Evolutionary conservation across 2,329 filamentous ascomycete genomes (phyloP).

Genomic region (Penicillium sp.): DNA sequence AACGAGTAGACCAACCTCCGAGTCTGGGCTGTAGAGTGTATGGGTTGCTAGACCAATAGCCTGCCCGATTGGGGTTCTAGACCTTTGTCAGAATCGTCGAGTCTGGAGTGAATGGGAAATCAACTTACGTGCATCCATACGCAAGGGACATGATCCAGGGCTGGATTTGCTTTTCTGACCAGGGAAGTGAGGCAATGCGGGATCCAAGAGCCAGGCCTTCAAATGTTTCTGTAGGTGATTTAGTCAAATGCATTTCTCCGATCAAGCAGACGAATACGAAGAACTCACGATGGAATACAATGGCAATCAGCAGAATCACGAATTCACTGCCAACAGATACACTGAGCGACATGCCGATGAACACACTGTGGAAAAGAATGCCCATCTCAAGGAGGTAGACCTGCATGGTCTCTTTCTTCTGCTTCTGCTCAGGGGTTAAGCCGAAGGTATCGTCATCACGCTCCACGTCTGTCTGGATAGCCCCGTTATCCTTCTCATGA

Average conservation of each 20-base stretch:
- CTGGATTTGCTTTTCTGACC: conserved; percentile 31
- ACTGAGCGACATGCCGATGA: conserved; percentile 39
- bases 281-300: conserved; percentile 37
- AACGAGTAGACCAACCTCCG: conserved; percentile 68
- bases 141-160: conserved; percentile 73
- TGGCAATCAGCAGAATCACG: conserved; percentile 35
- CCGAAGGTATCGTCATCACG: conserved; percentile 10
- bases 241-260: background rate
- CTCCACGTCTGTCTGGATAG: conserved; percentile 18
- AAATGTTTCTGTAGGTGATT: conserved; percentile 30
- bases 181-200: conserved; percentile 32
- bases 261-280: background rate
- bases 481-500: conserved; percentile 15
- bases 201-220: conserved; percentile 36
- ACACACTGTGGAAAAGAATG: conserved; percentile 73
- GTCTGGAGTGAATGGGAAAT: background rate
- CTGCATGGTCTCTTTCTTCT: conserved; percentile 66
- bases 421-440: conserved; percentile 38
- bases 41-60: conserved; percentile 75
- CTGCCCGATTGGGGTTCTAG: conserved; percentile 71
- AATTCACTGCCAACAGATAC: conserved; percentile 36
- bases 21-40: conserved; percentile 69
- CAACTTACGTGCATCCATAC: conserved; percentile 56
- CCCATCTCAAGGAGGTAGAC: conserved; percentile 73
- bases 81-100: background rate